Conservation (phyloP, 1,284 basidiomycete species). For the Puccinia horiana region DNA sequence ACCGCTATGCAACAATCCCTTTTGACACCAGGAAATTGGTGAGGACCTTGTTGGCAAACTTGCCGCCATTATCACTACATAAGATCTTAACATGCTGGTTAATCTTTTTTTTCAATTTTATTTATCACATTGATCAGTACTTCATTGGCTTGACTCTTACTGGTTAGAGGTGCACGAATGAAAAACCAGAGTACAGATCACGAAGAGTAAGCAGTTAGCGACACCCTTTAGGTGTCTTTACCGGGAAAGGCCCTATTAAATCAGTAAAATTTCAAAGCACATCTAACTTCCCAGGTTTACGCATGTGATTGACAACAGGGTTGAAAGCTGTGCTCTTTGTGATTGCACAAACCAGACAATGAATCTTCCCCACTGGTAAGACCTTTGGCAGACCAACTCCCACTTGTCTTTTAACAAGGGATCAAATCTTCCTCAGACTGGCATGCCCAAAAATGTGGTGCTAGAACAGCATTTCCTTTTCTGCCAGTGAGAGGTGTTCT, state of each 20-base stretch:
- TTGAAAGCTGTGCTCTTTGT: neutral
- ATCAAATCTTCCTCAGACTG: neutral
- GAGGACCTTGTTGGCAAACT: neutral
- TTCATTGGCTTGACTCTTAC: neutral
- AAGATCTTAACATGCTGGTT: neutral
- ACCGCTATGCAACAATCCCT: neutral
- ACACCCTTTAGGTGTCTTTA: neutral
- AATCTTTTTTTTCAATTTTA: neutral
- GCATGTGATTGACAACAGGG: neutral
- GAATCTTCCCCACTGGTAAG: neutral
- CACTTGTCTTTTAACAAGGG: neutral
- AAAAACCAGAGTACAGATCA: neutral
- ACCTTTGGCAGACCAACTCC: neutral
- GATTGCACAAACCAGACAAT: neutral
- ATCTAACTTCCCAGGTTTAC: neutral
- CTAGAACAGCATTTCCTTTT: neutral
- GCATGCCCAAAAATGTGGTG: neutral
- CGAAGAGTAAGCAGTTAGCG: neutral
- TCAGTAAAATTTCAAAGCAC: neutral
- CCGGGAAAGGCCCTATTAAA: neutral
- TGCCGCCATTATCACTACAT: too few species aligned
- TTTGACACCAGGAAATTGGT: neutral
- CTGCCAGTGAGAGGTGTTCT: neutral
- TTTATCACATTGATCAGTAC: neutral
- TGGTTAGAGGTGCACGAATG: neutral